These are phyloP conservation scores for Hygrophorus russula DNA, from an alignment of 768 basidiomycete genomes.

Conservation along the genomic window DNA sequence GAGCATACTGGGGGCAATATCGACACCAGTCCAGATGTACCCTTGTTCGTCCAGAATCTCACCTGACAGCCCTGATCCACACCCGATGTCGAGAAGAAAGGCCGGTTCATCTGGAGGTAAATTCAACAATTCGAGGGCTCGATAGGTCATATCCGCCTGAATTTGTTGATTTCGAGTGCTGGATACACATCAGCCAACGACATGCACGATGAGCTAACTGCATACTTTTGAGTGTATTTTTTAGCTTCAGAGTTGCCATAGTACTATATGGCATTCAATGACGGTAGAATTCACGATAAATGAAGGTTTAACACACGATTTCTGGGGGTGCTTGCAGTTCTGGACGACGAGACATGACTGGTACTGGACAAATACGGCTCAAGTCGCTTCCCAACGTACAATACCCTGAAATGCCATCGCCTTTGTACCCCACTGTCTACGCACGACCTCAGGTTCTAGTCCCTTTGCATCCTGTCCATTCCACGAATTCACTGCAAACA, in stretches of 20 bases:
- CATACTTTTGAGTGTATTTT: constrained; percentile 94
- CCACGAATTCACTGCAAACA: constrained; percentile 24
- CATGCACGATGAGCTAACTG: constrained; percentile 12
- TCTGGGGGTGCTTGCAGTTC: constrained; percentile 85
- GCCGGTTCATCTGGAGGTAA: constrained; percentile 72
- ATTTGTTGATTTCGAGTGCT: constrained; percentile 95
- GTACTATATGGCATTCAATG: constrained; percentile 43
- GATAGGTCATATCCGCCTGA: constrained; percentile 95
- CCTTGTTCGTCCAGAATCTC: constrained; percentile 95
- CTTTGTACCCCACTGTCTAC: constrained; percentile 22
- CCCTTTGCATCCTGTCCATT: constrained; percentile 28
- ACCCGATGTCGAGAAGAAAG: constrained; percentile 90
- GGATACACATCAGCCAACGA: constrained; percentile 5
- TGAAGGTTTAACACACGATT: constrained; percentile 45
- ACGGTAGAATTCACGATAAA: not conserved
- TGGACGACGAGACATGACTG: constrained; percentile 72
- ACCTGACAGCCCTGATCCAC: constrained; percentile 92
- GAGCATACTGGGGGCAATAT: constrained; percentile 95
- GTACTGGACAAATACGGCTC: not conserved
- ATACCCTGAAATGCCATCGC: constrained; percentile 28
- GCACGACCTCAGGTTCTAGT: constrained; percentile 21
- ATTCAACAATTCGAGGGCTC: constrained; percentile 85
- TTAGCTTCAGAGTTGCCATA: constrained; percentile 93
- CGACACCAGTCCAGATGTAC: constrained; percentile 86
- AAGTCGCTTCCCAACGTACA: constrained; percentile 19